A percentile compares a stretch with the other conserved stretches of the same genome.
phyloP scores from a whole-genome alignment of 164 flowering plant species.

The Santalum album region DNA sequence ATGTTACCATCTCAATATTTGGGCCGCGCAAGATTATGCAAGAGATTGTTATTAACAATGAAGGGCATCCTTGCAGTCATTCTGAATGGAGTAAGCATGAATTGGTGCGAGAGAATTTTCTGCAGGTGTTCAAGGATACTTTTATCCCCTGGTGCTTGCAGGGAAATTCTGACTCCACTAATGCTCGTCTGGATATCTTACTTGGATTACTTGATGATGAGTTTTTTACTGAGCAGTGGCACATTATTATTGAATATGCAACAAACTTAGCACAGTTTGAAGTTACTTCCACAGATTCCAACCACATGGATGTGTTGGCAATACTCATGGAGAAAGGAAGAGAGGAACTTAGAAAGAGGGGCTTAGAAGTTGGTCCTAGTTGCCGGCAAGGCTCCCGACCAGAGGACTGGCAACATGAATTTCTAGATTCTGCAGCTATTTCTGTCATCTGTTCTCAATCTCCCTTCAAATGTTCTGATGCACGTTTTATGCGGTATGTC shows the following conservation, averaged over 20 bases:
- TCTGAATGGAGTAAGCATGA: constrained; percentile 20
- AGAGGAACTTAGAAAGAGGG: constrained; percentile 23
- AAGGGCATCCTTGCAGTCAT: constrained; percentile 7
- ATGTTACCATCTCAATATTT: constrained; percentile 53
- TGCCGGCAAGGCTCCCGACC: constrained; percentile 14
- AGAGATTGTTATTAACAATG: constrained; percentile 17
- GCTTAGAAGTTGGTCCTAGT: constrained; percentile 6
- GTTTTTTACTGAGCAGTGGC: constrained; percentile 70
- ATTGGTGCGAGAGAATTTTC: constrained; percentile 24
- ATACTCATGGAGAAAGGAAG: constrained; percentile 68
- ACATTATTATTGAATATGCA: constrained; percentile 39
- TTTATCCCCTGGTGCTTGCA: constrained; percentile 81
- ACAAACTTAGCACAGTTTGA: constrained; percentile 15
- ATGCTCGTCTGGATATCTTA: constrained; percentile 64
- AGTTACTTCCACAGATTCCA: constrained; percentile 19
- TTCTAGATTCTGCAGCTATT: constrained; percentile 60
- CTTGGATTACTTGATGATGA: constrained; percentile 73
- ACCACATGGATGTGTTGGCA: constrained; percentile 34
- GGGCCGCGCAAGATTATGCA: constrained; percentile 53
- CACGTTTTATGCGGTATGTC: constrained; percentile 61
- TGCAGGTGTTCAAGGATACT: constrained; percentile 44
- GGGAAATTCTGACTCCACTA: constrained; percentile 27
- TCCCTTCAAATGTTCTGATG: constrained; percentile 25
- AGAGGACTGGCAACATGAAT: constrained; percentile 60
- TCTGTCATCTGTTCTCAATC: constrained; percentile 33